Evolutionary conservation across 2,329 filamentous ascomycete species (phyloP), one percentile per base, ranked within the genome.

Genomic region (Geosmithia flava): DNA sequence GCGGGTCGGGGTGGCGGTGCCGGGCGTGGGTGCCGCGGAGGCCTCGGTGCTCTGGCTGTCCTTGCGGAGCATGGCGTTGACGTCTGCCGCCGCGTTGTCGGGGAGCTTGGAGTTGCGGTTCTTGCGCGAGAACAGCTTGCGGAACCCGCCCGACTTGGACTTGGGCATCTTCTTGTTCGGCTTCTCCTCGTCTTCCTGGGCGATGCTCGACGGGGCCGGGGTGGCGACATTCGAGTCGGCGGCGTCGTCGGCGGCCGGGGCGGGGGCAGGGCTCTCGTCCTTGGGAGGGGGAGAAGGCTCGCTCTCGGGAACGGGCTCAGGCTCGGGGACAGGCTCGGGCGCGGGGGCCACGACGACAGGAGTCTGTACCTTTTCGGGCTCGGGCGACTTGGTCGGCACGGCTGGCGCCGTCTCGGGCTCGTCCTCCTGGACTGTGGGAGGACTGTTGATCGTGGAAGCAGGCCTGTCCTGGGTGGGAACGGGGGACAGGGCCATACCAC

Each of bases 91-190:
- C 39, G 76, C 71, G 50, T 74, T 73, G 1, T 79, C 75, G 7
- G 72, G 73, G 20, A 74, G 56, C 62, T 76, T 83, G 37, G 74
- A 81, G 50, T 65, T 58, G 51, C 75, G 69, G 57, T 80, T 81
- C 65, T 79, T 83, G 54, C 79, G 75, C 44, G 73, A 72, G 57
- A 86, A 85, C 42, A 86, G 68, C 63, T 83, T 84, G 52, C 75
- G 76, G 55, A 86, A 72, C 16, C 79, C 77, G 30, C 68, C 68
- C 41, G 62, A 60, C 53, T 67, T 66, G 47, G 72, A 66, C 59
- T 68, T 71, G 50, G 60, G 58, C 16, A 78, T 68, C 60, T 77
- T 79, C 61, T 74, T 55, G 20, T 51, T 50, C 19, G 50, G 54
- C 45, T 54, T 48, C 29, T 48, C 49, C 7, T 45, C 47, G 13